These are phyloP conservation scores for Pichia sp. DNA, from an alignment of 1,139 yeast species.

Conservation along the genomic window DNA sequence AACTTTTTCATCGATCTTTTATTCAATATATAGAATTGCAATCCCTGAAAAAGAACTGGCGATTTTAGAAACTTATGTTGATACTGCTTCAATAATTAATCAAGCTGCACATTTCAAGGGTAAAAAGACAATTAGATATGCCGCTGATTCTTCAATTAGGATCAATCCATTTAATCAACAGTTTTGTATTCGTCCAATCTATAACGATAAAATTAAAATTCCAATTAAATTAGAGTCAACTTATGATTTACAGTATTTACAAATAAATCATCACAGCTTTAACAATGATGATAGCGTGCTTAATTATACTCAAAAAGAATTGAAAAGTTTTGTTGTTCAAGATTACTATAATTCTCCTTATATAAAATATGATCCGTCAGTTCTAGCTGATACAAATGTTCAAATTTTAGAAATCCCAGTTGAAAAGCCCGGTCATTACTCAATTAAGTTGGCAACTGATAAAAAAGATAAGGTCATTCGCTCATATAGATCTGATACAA, in stretches of 20 bases:
- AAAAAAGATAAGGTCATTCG: slow-evolving; percentile 57
- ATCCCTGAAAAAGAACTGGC: slow-evolving; percentile 58
- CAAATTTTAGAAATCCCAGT: slow-evolving; percentile 55
- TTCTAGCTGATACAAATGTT: slow-evolving; percentile 35
- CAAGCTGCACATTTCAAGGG: slow-evolving; percentile 77
- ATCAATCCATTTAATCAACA: slow-evolving; percentile 69
- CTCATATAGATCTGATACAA: slow-evolving; percentile 55
- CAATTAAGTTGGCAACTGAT: slow-evolving; percentile 60
- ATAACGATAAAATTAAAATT: slow-evolving; percentile 35
- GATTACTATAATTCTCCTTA: slow-evolving; percentile 33
- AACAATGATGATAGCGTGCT: slow-evolving; percentile 42
- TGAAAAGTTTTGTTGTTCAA: slow-evolving; percentile 38
- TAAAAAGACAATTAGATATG: slow-evolving; percentile 72
- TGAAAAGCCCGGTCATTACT: slow-evolving; percentile 65
- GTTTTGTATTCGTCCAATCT: slow-evolving; percentile 50
- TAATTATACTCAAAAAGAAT: slow-evolving; percentile 53
- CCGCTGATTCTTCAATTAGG: slow-evolving; percentile 87
- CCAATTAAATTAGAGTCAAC: slow-evolving; percentile 84
- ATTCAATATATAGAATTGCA: slow-evolving; percentile 40
- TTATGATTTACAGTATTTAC: slow-evolving; percentile 60
- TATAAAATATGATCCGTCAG: slow-evolving; percentile 28
- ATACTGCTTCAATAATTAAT: slow-evolving; percentile 43
- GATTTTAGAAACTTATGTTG: slow-evolving; percentile 52
- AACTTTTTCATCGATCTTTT: slow-evolving; percentile 34
- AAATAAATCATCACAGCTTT: slow-evolving; percentile 56